A percentile compares a stretch with the other conserved stretches of the same genome.
phyloP scores from a whole-genome alignment of 345 rosid genomes.

The Carallia brachiata region DNA sequence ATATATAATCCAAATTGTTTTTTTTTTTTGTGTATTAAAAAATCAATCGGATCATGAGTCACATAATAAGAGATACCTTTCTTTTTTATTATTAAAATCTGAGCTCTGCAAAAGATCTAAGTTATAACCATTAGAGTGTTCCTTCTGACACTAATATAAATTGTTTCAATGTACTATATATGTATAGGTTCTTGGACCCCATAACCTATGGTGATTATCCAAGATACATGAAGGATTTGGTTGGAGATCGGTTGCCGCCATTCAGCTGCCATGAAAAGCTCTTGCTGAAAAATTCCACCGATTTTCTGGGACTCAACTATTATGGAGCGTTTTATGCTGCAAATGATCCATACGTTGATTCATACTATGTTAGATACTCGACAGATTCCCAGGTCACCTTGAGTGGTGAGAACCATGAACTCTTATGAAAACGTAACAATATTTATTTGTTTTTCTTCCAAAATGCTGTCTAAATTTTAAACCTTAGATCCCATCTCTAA shows the following conservation, averaged over 20 bases:
- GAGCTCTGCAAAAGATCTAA: no score
- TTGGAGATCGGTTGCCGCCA: neutral
- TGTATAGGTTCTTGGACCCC: slow-evolving; percentile 5
- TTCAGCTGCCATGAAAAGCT: neutral
- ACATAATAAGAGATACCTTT: no score
- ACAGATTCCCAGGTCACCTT: neutral
- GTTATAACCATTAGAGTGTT: no score
- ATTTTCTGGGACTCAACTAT: slow-evolving; percentile 13
- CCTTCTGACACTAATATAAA: no score
- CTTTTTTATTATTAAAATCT: no score
- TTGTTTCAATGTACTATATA: neutral
- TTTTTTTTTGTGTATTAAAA: no score
- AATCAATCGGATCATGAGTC: no score
- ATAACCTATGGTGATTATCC: slow-evolving; percentile 8
- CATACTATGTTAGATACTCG: neutral
- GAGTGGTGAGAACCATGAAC: neutral
- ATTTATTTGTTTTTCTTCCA: no score
- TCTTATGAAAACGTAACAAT: neutral
- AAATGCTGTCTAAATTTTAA: no score
- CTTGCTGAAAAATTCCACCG: neutral
- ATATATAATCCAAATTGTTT: no score
- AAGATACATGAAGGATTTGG: neutral
- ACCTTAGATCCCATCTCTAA: no score
- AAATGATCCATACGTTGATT: neutral
- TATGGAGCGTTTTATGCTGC: slow-evolving; percentile 5